Evolutionary conservation across 192 early-diverging fungal genomes (phyloP).

Genomic region (Backusella circina): DNA sequence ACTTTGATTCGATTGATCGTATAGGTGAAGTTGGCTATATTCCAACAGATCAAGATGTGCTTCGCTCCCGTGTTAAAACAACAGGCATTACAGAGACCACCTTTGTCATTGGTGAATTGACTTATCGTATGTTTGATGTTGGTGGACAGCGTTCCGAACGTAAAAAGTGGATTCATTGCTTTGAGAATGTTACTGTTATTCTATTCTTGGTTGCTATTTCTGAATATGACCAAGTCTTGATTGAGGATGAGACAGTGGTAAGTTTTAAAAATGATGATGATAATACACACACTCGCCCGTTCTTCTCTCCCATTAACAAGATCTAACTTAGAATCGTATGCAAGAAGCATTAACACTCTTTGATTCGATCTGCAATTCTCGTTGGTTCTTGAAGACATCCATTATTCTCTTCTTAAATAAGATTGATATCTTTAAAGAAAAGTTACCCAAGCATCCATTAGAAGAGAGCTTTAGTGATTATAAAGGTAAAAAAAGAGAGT

Average conservation of each 20-base stretch:
- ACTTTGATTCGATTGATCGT: conserved; percentile 94
- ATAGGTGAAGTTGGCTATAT: conserved; percentile 78
- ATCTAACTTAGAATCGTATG: conserved; percentile 77
- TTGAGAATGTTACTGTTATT: conserved; percentile 96
- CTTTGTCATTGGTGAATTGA: conserved; percentile 89
- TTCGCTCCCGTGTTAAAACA: conserved; percentile 95
- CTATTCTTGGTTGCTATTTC: conserved; percentile 94
- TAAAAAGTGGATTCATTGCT: conserved; percentile 99
- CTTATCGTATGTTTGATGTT: conserved; percentile 97
- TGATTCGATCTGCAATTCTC: conserved; percentile 95
- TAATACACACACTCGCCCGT: background rate
- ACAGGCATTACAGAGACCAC: conserved; percentile 96
- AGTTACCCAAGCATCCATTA: conserved; percentile 82
- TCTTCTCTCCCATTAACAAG: background rate
- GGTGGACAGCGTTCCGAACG: conserved; percentile 97
- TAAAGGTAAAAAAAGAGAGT: conserved; percentile 40
- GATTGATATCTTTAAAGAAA: conserved; percentile 95
- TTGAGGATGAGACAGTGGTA: conserved; percentile 96
- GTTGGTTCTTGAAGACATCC: conserved; percentile 97
- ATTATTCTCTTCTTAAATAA: conserved; percentile 99
- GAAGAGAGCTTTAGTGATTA: conserved; percentile 90
- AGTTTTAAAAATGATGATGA: background rate
- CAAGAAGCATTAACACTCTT: conserved; percentile 95
- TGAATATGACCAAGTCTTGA: conserved; percentile 93
- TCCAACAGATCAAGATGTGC: conserved; percentile 94